These are phyloP conservation scores for Paraphaeosphaeria minitans DNA, from an alignment of 2,329 filamentous ascomycete genomes.

Conservation along the genomic window DNA sequence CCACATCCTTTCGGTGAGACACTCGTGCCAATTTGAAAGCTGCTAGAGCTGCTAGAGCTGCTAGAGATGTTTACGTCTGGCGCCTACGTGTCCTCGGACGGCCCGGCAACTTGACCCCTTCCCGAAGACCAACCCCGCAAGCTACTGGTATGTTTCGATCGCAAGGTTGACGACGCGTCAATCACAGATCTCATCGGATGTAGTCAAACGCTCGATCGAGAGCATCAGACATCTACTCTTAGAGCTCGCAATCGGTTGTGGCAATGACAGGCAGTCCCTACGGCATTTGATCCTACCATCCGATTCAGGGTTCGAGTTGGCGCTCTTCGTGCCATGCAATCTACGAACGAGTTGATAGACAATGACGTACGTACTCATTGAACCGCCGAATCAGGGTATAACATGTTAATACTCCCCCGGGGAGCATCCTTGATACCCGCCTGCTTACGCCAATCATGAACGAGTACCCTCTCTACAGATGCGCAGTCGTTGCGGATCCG, in stretches of 20 bases:
- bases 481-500: constrained; percentile 38
- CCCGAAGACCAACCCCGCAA: constrained; percentile 1
- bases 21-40: neutral
- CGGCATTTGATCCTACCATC: neutral
- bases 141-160: neutral
- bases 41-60: neutral
- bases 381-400: constrained; percentile 22
- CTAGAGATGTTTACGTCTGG: neutral
- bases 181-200: neutral
- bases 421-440: constrained; percentile 12
- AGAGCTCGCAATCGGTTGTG: neutral
- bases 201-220: neutral
- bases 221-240: neutral
- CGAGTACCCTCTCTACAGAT: constrained; percentile 14
- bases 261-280: neutral
- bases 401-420: constrained; percentile 24
- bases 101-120: constrained; percentile 1
- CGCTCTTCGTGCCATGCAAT: too few species aligned
- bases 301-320: too few species aligned
- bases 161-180: neutral
- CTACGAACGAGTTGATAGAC: constrained; percentile 17
- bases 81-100: constrained; percentile 1
- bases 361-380: constrained; percentile 11
- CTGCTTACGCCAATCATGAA: constrained; percentile 29
- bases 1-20: constrained; percentile 32